Evolutionary conservation across 495 filamentous ascomycete genomes (phyloP), one percentile per base, ranked within the genome.

Genomic region (Saxophila tyrrhenica): DNA sequence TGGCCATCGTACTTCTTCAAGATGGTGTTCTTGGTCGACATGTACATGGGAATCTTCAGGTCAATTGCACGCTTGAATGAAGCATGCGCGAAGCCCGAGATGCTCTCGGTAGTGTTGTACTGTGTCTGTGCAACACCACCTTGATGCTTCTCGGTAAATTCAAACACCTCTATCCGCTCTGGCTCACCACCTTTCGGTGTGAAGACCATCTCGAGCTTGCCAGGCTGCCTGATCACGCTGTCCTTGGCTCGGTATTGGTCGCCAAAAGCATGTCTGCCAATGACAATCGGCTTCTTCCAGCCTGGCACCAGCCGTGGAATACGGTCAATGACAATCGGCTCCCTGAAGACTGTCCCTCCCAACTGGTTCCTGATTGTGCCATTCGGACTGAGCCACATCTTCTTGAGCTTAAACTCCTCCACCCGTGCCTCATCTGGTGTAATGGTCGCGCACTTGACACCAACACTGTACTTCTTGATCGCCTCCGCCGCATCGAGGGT

Each of bases 11-110:
- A 98, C 69, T 87, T 87, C 83, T 98, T 98, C 61, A 98, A 73
- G 65, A 98, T 98, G 56, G 92, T 98, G 75, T 97, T 96, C 83
- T 98, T 98, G 69, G 92, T 98, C 79, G 86, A 92, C 89, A 97
- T 89, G 73, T 97, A 98, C 62, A 98, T 73, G 17, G 92, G 92
- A 42, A 95, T 72, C 54, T 72, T 73, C 79, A 95, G 94, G 68
- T 79, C 75, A 25, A 98, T 71, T 19, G 92, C 92, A 57, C 94
- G 78, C 79, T 95, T 94, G 82, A 98, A 97, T 61, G 80, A 85
- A 49, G 92, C 86, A 64, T 96, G 92, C 51, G 92, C 92, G 65
- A 98, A 98, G 46, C 92, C 92, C 22, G 73, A 69, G 67, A 98
- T 98, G 60, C 85, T 91, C 59, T 96, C 92, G 61, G 90, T 82